Conservation (phyloP, 805 yeast genomes). For the Pichia nanzhaoensis region DNA sequence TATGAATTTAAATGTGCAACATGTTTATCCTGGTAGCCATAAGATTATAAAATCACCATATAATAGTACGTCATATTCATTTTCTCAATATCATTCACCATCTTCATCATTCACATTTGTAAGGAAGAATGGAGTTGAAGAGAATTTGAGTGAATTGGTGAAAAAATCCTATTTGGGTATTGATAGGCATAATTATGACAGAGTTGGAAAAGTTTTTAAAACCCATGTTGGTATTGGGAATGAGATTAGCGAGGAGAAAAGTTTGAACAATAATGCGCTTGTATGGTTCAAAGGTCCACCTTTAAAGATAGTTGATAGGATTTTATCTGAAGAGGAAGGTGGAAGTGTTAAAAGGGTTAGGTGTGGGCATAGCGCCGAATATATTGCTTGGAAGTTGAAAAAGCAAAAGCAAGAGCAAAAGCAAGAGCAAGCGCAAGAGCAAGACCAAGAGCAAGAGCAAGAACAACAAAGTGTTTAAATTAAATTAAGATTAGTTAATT, state of each 20-base stretch:
- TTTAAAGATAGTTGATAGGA: slow-evolving; percentile 36
- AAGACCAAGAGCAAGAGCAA: too few species aligned
- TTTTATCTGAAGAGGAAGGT: slow-evolving; percentile 22
- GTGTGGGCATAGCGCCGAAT: slow-evolving; percentile 68
- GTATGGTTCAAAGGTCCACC: slow-evolving; percentile 72
- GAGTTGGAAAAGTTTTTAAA: slow-evolving; percentile 13
- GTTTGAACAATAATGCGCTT: slow-evolving; percentile 28
- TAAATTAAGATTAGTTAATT: too few species aligned
- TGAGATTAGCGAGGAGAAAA: too few species aligned
- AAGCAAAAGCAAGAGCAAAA: slow-evolving; percentile 1
- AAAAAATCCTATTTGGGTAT: slow-evolving; percentile 26
- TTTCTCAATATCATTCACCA: slow-evolving; percentile 28
- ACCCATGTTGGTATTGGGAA: not conserved
- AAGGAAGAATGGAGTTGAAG: slow-evolving; percentile 31
- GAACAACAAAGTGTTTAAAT: too few species aligned
- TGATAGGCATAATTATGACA: slow-evolving; percentile 29
- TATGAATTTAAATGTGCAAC: slow-evolving; percentile 8
- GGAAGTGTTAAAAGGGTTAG: slow-evolving; percentile 30
- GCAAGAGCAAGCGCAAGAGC: too few species aligned
- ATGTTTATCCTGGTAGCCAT: slow-evolving; percentile 15
- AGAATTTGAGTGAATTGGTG: slow-evolving; percentile 30
- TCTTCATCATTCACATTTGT: slow-evolving; percentile 30
- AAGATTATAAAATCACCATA: slow-evolving; percentile 29
- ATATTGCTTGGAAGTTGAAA: slow-evolving; percentile 51
- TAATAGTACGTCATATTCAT: slow-evolving; percentile 26